phyloP scores from a whole-genome alignment of 345 rosid genomes.

The Eucalyptus globulus region DNA sequence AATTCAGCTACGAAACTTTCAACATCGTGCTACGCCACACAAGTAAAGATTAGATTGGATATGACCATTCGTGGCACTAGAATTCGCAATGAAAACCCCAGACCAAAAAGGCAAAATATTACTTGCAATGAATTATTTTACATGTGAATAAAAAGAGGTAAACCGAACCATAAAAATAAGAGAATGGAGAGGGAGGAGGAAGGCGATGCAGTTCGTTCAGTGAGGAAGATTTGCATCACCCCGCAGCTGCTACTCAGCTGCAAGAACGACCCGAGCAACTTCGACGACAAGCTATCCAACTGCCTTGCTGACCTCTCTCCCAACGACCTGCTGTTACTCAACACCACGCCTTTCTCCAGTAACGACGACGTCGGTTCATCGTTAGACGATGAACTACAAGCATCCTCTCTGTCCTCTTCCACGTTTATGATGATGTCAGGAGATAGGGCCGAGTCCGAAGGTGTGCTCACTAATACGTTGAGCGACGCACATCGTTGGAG shows the following conservation, averaged over 20 bases:
- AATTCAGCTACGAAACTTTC: neutral
- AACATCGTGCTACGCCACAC: neutral
- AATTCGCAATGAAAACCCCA: neutral
- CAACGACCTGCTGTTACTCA: neutral
- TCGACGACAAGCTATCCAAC: slow-evolving; percentile 15
- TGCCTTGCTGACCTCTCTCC: neutral
- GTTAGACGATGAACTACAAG: neutral
- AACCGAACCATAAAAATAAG: neutral
- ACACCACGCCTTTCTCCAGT: neutral
- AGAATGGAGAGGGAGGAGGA: neutral
- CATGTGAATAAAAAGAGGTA: neutral
- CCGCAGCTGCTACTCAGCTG: neutral
- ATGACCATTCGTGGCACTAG: neutral
- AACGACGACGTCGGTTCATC: neutral
- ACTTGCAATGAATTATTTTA: neutral
- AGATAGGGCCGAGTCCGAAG: neutral
- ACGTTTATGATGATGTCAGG: neutral
- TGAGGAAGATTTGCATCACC: neutral
- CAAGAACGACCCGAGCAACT: slow-evolving; percentile 16
- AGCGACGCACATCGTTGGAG: neutral
- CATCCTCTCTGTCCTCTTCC: neutral
- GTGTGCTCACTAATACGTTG: neutral
- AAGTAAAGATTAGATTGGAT: neutral
- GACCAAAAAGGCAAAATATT: neutral
- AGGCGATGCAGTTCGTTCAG: neutral